Percentiles rank a stretch among this genome's conserved stretches.
These are phyloP conservation scores for Chlorella vulgaris DNA, from an alignment of 139 green algal species.

Conservation along the genomic window DNA sequence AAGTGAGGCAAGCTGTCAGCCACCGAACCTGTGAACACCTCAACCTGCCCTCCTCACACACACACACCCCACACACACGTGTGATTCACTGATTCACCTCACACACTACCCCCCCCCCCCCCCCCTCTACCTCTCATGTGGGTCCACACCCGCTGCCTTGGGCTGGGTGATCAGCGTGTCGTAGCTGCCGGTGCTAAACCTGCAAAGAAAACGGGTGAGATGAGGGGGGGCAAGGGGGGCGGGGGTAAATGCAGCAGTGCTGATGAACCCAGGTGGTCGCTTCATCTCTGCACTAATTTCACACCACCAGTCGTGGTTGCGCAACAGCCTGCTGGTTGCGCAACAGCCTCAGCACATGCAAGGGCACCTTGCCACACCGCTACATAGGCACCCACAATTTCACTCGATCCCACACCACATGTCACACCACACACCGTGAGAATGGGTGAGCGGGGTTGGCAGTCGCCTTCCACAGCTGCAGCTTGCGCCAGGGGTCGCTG, in stretches of 20 bases:
- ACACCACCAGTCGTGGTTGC: no score
- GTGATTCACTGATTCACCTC: not conserved
- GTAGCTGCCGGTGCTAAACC: conserved; percentile 77
- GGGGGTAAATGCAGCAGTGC: no score
- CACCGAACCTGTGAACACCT: no score
- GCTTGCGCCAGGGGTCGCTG: conserved; percentile 77
- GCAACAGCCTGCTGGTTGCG: no score
- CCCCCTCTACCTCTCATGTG: conserved; percentile 25
- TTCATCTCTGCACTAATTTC: no score
- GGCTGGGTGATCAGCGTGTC: conserved; percentile 54
- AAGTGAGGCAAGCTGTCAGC: no score
- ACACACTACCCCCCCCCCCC: not conserved
- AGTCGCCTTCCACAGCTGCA: conserved; percentile 82
- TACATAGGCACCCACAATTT: no score
- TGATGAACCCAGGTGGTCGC: no score
- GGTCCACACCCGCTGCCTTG: conserved; percentile 14
- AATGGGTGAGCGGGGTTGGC: conserved; percentile 70
- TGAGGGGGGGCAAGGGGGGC: not conserved
- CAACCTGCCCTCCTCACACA: not conserved
- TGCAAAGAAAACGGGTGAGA: conserved; percentile 22
- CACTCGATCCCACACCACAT: no score
- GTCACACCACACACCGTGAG: not conserved
- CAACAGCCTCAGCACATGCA: no score
- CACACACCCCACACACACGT: not conserved
- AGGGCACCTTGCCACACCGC: no score